Base-by-base conservation (phyloP, 257 asterid genomes). In the Solanum lycopersicoides region DNA sequence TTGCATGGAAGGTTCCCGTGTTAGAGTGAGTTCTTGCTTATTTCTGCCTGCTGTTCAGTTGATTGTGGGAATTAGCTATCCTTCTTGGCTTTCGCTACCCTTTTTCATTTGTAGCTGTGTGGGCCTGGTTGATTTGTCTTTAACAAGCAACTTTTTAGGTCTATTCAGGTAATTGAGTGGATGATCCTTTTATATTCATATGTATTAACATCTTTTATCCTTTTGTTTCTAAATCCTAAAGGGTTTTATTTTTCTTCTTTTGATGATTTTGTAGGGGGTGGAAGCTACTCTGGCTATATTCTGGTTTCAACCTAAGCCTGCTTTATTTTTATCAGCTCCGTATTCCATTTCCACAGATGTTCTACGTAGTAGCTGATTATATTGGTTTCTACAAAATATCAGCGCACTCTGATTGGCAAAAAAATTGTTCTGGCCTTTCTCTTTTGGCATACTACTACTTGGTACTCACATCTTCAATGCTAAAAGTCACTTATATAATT, bases 61-160 rank as follows among this genome's bases (percentile, higher is more conserved):
- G 94, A 95, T 92, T 86, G 94, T 91, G 59, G 99, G 99, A 90
- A 97, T 97, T 90, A 95, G 99, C 94, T 92, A 95, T 88, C 99
- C 99, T 74, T 97, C 99, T 89, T 97, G 99, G 99, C 96, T 97
- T 89, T 97, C 98, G 66, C 91, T 97, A 91, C 99, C 99, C 16
- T 95, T 95, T 90, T 97, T 97, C 83, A 89, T 95, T 85, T 95
- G 98, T 93, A 97, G 99, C 92, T 97, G 99, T 86, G 94, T 96
- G 90, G 98, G 99, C 65, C 97, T 97, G 83, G 98, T 97, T 83
- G 96, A 95, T 90, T 96, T 98, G 98, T 97, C 99, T 73, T 88
- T 97, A 87, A 93, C 99, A 63, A 96, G 99, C 97, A 97, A 97
- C 91, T 97, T 97, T 90, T 91, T 97, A 88, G 99, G 99, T 87